Percentiles rank a stretch among this genome's conserved stretches.
phyloP scores from a whole-genome alignment of 306 rosid genomes.

The Phaseolus lunatus region DNA sequence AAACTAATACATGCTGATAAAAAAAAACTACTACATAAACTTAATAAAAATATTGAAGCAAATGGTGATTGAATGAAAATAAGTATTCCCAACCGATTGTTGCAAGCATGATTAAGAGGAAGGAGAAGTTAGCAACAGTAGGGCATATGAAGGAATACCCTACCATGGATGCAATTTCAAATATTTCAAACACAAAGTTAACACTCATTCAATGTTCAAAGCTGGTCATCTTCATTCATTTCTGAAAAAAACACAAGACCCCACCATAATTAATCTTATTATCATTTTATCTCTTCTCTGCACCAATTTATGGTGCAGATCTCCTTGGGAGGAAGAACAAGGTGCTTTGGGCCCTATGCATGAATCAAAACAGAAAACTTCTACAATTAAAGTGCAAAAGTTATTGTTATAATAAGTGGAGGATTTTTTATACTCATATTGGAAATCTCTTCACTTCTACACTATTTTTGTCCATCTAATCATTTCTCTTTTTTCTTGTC shows the following conservation, averaged over 20 bases:
- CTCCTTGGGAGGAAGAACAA: neutral
- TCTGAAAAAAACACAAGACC: neutral
- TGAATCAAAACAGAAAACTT: neutral
- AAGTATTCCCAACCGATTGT: too few relatives aligned
- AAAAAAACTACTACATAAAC: too few relatives aligned
- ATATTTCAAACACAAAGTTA: slow-evolving; percentile 43
- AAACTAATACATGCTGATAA: too few relatives aligned
- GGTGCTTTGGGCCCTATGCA: slow-evolving; percentile 29
- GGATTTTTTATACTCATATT: neutral
- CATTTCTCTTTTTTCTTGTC: neutral
- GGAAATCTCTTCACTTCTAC: slow-evolving; percentile 31
- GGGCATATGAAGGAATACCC: neutral
- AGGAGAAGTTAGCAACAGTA: neutral
- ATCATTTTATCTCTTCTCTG: slow-evolving; percentile 16
- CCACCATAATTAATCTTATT: slow-evolving; percentile 44
- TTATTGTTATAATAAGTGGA: neutral
- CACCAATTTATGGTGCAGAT: neutral
- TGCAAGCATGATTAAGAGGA: neutral
- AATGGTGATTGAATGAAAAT: too few relatives aligned
- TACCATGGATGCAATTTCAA: neutral
- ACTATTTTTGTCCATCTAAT: slow-evolving; percentile 16
- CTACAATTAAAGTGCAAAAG: slow-evolving; percentile 16
- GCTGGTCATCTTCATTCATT: neutral
- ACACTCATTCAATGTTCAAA: slow-evolving; percentile 37
- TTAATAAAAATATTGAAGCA: too few relatives aligned